These are phyloP conservation scores for Paecilomyces fulvus DNA, from an alignment of 2,329 filamentous ascomycete species.

Conservation along the genomic window DNA sequence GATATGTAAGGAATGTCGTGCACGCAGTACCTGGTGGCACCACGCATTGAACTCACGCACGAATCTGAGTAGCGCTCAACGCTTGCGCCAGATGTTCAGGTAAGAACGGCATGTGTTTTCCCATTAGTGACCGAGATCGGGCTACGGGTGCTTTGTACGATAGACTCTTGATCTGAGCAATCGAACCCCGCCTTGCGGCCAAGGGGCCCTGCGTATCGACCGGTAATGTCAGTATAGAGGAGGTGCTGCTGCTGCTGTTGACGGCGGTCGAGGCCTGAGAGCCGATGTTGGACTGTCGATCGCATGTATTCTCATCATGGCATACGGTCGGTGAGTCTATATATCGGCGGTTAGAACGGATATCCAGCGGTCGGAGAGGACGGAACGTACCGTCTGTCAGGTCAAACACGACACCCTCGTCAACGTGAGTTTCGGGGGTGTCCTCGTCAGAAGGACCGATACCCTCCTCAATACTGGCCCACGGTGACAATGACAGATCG, in stretches of 20 bases:
- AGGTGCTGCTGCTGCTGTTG: slow-evolving; percentile 26
- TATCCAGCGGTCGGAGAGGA: neutral
- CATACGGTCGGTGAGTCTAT: slow-evolving; percentile 13
- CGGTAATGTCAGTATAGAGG: slow-evolving; percentile 25
- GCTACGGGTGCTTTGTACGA: slow-evolving; percentile 23
- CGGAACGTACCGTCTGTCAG: slow-evolving; percentile 11
- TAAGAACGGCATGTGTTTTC: slow-evolving; percentile 21
- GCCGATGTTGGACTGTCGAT: slow-evolving; percentile 18
- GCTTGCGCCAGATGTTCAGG: slow-evolving; percentile 29
- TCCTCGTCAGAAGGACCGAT: slow-evolving; percentile 10
- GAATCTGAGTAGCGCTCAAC: slow-evolving; percentile 29
- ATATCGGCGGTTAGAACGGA: neutral
- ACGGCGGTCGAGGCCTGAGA: slow-evolving; percentile 30
- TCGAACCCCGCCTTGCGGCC: slow-evolving; percentile 14
- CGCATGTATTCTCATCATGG: slow-evolving; percentile 15
- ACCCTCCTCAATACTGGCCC: slow-evolving; percentile 15
- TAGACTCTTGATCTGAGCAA: slow-evolving; percentile 22
- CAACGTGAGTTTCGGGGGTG: slow-evolving; percentile 9
- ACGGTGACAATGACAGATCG: slow-evolving; percentile 31
- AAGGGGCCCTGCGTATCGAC: slow-evolving; percentile 17
- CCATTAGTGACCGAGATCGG: slow-evolving; percentile 18
- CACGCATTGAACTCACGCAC: slow-evolving; percentile 9
- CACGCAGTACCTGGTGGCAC: neutral
- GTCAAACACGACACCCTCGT: slow-evolving; percentile 16
- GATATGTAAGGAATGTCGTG: neutral